Conservation (phyloP, 2,329 filamentous ascomycete species). For the Orbilia javanica region DNA sequence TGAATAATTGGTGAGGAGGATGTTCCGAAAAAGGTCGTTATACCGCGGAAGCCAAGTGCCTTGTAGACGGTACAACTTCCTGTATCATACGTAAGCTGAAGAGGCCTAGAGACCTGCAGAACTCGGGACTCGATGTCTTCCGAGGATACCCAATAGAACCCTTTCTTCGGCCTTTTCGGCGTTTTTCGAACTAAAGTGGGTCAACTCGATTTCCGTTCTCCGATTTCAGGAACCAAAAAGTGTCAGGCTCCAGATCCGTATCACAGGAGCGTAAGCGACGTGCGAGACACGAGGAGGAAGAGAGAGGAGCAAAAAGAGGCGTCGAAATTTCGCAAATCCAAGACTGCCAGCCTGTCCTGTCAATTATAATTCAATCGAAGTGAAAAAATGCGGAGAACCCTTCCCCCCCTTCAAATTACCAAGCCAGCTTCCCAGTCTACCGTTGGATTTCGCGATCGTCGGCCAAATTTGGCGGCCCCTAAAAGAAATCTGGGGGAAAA, state of each 20-base stretch:
- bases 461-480: neutral
- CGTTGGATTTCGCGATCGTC: conserved; percentile 21
- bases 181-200: conserved; percentile 18
- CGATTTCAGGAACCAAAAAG: conserved; percentile 22
- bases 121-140: neutral
- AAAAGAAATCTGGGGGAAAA: conserved; percentile 1
- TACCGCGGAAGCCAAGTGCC: conserved; percentile 1
- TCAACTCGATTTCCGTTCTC: conserved; percentile 6
- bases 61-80: neutral
- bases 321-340: conserved; percentile 11
- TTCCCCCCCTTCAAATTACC: conserved; percentile 1
- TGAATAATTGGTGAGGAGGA: neutral
- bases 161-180: conserved; percentile 20
- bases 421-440: conserved; percentile 4
- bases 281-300: conserved; percentile 2
- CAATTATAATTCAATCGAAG: neutral
- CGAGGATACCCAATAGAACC: conserved; percentile 16
- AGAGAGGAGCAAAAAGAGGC: neutral
- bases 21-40: conserved; percentile 7
- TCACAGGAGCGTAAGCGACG: conserved; percentile 11
- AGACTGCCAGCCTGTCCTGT: conserved; percentile 22
- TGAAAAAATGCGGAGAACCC: conserved; percentile 17
- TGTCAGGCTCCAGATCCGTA: neutral
- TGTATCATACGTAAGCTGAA: neutral
- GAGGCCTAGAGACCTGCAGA: neutral